Base-by-base conservation (phyloP, 345 rosid species). In the Aegle marmelos region DNA sequence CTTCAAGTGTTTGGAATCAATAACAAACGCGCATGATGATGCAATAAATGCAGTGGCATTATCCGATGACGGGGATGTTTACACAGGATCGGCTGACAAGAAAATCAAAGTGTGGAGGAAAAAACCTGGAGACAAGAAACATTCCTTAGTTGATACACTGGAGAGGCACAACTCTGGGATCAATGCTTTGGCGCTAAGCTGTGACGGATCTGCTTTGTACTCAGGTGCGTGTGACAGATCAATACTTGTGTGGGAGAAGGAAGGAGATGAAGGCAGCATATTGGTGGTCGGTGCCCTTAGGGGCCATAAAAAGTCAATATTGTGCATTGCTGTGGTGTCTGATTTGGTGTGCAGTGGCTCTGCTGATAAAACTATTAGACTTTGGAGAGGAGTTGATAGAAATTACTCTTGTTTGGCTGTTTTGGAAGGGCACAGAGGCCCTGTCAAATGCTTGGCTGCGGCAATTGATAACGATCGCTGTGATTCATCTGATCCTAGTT, bases 21-120 rank as follows among this genome's bases (percentile, higher is more conserved):
- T 95, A 33, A 74, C 91, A n/a, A 85, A 86, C 28, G 97, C 98
- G 1, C 99, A 95, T 28, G 93, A 91, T 11, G 99, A 95, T 60
- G 99, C 99, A 1, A 90, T 95, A 57, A 95, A 95, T 25, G 91
- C 98, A 0, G 76, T 95, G 67, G 93, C 86, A 70, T 70, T 86
- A 67, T 91, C 94, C 7, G 50, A 81, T 2, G 87, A 86, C 2
- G 97, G 97, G 34, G 82, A 86, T 72, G 87, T 92, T 41, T 95
- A 92, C 72, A 95, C 97, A 2, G 99, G 97, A 57, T 95, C 99
- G 45, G 90, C 98, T 22, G 98, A 95, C 87, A 83, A 76, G 79
- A 93, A 80, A 69, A 91, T 93, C 68, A 95, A 93, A 82, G 80
- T 89, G 70, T 95, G 99, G 99, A 90, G 86, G 87, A 90, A 82